Conservation (phyloP, 108 stramenopile genomes). For the Conticribra weissflogii region DNA sequence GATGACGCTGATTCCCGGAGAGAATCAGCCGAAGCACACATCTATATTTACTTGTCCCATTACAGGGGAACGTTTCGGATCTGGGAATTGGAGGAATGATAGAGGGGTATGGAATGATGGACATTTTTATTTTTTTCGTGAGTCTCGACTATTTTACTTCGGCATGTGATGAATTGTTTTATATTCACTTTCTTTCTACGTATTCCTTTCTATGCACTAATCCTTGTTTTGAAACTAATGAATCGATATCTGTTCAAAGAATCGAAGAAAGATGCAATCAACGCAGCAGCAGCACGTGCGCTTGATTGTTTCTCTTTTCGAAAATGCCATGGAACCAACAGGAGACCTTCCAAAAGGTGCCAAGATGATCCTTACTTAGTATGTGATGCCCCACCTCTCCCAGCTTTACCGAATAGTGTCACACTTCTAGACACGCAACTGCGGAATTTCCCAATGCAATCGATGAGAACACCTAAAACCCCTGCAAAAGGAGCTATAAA, state of each 20-base stretch:
- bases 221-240: too few species aligned
- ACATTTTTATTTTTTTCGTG: conserved; percentile 22
- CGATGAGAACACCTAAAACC: background rate
- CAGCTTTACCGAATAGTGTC: conserved; percentile 15
- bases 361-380: conserved; percentile 18
- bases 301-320: conserved; percentile 45
- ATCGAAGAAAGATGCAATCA: conserved; percentile 47
- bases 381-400: conserved; percentile 13
- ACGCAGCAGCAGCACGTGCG: conserved; percentile 55
- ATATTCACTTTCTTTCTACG: conserved; percentile 17
- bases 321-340: conserved; percentile 11
- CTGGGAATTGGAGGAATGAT: background rate
- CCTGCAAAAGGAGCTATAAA: background rate
- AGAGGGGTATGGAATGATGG: background rate
- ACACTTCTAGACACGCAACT: background rate
- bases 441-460: background rate
- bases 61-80: conserved; percentile 14
- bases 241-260: background rate
- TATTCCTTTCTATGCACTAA: background rate
- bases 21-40: background rate
- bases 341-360: conserved; percentile 1
- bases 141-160: conserved; percentile 4
- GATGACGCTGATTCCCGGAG: background rate
- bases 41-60: conserved; percentile 34
- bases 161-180: background rate